Evolutionary conservation across 2,329 filamentous ascomycete species (phyloP), one percentile per base, ranked within the genome.

Genomic region (Aspergillus sp.): DNA sequence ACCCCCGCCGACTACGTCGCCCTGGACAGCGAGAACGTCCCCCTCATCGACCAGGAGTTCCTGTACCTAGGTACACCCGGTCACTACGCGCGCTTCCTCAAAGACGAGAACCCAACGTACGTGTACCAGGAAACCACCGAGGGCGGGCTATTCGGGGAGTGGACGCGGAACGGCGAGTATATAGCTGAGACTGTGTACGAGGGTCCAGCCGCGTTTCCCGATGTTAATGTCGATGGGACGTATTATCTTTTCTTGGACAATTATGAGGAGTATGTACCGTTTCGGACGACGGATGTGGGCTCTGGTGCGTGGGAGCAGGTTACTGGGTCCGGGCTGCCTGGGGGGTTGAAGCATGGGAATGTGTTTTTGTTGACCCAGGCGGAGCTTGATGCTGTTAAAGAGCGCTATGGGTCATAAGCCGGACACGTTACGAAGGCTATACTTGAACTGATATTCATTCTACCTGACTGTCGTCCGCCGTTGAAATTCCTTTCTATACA

Each of bases 261-360:
- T 40, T 54, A 58, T 46, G 40, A n/a, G 17, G 41, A 58, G n/a
- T 58, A 58, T 40, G 51, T 58, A 20, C 56, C 56, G 2, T 54
- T 58, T 41, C 33, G 40, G 12, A 54, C 27, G 1, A 24, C 11
- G 3, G 46, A 58, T 34, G 17, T 58, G 5, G 20, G 3, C 0
- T 6, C 8, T 4, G 56, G 45, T 4, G 39, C 12, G 0, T 51
- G 50, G 51, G 30, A 9, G 27, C 27, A 48, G 44, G n/a, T 19
- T 24, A 9, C 46, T 20, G 45, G 5, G 7, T 37, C 45, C 5
- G 45, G 40, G n/a, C 47, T 58, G 27, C 51, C 56, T 46, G 19
- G 19, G 44, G 56, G 56, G 37, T 51, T 58, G 56, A 58, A 58
- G 51, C 56, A 58, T 51, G 56, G 56, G 12, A 58, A 46, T 54